Evolutionary conservation across 2,329 filamentous ascomycete species (phyloP).

Genomic region (Stemphylium beticola): DNA sequence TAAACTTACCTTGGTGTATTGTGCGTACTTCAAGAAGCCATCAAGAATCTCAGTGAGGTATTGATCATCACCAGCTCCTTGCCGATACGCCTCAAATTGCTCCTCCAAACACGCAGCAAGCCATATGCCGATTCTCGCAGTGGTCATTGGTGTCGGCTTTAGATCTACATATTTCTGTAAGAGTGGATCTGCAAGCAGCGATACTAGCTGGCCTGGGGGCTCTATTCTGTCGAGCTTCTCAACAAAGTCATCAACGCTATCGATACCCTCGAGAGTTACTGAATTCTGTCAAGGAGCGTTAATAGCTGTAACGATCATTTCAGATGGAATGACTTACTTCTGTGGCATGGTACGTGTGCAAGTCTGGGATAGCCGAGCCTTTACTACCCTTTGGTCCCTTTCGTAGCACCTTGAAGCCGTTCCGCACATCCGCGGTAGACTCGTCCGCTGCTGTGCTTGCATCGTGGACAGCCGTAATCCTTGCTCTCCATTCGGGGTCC

Average conservation of each 20-base stretch:
- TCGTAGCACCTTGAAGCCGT: constrained; percentile 68
- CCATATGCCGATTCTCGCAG: constrained; percentile 47
- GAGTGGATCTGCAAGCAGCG: constrained; percentile 75
- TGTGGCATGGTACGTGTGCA: constrained; percentile 75
- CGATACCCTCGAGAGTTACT: constrained; percentile 74
- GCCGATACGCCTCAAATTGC: constrained; percentile 32
- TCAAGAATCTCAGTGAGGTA: constrained; percentile 42
- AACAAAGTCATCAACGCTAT: constrained; percentile 72
- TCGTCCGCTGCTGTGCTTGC: constrained; percentile 52
- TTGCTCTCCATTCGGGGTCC: constrained; percentile 75
- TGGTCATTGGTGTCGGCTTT: constrained; percentile 36
- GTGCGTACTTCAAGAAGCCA: constrained; percentile 41
- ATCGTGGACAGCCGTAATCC: constrained; percentile 71
- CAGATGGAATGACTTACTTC: constrained; percentile 54
- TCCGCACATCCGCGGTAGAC: constrained; percentile 52
- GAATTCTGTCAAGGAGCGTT: constrained; percentile 36
- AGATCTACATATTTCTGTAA: constrained; percentile 76
- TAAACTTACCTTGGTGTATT: constrained; percentile 42
- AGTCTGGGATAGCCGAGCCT: constrained; percentile 63
- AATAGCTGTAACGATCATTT: constrained; percentile 6
- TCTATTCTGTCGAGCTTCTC: constrained; percentile 78
- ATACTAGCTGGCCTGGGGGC: constrained; percentile 80
- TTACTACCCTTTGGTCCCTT: constrained; percentile 58
- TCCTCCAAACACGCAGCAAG: constrained; percentile 47
- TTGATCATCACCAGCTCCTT: constrained; percentile 20